phyloP scores from a whole-genome alignment of 495 filamentous ascomycete species.

The Astrocystis sublimbata region DNA sequence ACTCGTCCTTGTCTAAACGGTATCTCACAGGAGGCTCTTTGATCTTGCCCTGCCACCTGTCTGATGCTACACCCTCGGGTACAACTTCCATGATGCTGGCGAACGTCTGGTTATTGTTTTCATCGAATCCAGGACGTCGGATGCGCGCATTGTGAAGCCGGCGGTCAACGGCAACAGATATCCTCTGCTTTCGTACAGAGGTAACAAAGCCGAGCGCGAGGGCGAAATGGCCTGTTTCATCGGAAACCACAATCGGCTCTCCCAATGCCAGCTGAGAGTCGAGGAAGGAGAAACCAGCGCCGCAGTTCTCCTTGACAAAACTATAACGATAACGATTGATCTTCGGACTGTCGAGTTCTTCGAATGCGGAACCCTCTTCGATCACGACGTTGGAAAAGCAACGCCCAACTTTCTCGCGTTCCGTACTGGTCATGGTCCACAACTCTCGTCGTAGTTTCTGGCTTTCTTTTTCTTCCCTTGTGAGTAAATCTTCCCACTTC shows the following conservation, averaged over 20 bases:
- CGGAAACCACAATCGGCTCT: constrained; percentile 94
- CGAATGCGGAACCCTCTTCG: constrained; percentile 69
- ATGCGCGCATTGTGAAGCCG: constrained; percentile 81
- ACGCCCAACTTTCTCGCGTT: constrained; percentile 83
- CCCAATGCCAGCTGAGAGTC: constrained; percentile 89
- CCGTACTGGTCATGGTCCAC: constrained; percentile 90
- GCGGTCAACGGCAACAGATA: constrained; percentile 87
- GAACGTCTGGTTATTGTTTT: constrained; percentile 77
- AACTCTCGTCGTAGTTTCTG: constrained; percentile 83
- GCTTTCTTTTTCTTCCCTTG: constrained; percentile 88
- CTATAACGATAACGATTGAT: constrained; percentile 90
- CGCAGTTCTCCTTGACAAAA: constrained; percentile 65
- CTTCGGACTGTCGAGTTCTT: constrained; percentile 66
- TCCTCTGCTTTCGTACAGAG: constrained; percentile 66
- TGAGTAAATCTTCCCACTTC: constrained; percentile 91
- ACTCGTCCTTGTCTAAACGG: constrained; percentile 94
- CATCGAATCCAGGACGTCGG: constrained; percentile 72
- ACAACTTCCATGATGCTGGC: constrained; percentile 86
- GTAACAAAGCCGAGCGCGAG: constrained; percentile 89
- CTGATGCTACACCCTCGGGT: constrained; percentile 49
- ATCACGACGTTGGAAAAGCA: constrained; percentile 67
- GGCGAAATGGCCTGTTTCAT: constrained; percentile 92
- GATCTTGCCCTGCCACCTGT: constrained; percentile 49
- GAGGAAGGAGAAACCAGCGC: constrained; percentile 70
- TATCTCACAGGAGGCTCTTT: constrained; percentile 64